Conservation (phyloP, 495 filamentous ascomycete species). For the Penicillium soppii region DNA sequence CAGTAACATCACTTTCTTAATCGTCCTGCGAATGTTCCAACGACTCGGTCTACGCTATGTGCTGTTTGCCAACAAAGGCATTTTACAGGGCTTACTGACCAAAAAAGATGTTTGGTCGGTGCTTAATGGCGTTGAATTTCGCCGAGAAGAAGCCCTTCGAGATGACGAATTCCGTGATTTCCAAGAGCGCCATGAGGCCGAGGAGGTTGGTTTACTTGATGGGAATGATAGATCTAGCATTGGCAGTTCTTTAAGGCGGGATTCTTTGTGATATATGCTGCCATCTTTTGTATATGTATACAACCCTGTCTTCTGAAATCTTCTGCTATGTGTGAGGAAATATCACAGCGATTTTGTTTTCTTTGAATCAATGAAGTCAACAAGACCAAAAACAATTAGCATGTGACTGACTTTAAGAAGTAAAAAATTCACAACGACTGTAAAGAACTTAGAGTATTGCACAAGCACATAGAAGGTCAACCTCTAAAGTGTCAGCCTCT, state of each 20-base stretch:
- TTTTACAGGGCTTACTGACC: conserved; percentile 81
- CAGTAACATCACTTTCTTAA: conserved; percentile 66
- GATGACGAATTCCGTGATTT: conserved; percentile 39
- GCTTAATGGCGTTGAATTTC: conserved; percentile 74
- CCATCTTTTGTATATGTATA: conserved; percentile 11
- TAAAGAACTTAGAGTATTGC: no score
- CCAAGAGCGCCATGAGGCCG: conserved; percentile 40
- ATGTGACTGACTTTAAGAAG: no score
- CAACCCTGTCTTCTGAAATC: background rate
- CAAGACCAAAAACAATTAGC: no score
- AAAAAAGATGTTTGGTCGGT: conserved; percentile 99
- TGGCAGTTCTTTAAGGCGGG: conserved; percentile 35
- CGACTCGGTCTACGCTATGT: conserved; percentile 90
- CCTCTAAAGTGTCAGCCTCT: conserved; percentile 1
- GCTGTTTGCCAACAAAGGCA: conserved; percentile 77
- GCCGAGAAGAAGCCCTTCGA: conserved; percentile 34
- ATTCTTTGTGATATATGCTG: conserved; percentile 27
- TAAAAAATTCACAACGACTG: no score
- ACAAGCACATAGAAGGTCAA: no score
- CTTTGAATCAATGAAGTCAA: no score
- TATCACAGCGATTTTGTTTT: background rate
- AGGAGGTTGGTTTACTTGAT: conserved; percentile 52
- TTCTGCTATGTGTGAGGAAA: background rate
- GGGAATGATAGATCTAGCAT: conserved; percentile 41
- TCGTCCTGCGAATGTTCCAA: conserved; percentile 89